Percentiles rank a stretch among this genome's conserved stretches.
Conservation (phyloP, 2,329 filamentous ascomycete species). For the Neonectria coccinea region DNA sequence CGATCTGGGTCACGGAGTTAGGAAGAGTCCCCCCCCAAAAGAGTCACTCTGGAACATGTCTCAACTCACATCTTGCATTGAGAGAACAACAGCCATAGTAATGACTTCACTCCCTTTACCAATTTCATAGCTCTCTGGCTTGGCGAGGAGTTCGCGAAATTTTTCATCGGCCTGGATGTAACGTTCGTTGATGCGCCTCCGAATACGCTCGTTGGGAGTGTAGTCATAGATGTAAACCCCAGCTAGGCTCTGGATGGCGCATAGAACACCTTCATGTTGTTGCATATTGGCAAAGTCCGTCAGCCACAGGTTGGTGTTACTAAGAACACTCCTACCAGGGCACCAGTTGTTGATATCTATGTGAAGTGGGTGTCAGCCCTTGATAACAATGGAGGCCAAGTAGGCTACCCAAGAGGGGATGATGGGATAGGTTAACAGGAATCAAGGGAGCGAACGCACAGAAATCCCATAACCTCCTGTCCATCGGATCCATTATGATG, state of each 20-base stretch:
- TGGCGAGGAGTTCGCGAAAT: conserved; percentile 46
- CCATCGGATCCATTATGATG: conserved; percentile 51
- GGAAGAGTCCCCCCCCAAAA: background rate
- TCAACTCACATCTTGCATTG: conserved; percentile 54
- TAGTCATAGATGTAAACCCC: conserved; percentile 58
- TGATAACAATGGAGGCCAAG: background rate
- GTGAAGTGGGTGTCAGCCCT: conserved; percentile 15
- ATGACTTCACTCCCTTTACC: conserved; percentile 50
- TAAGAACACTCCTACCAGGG: conserved; percentile 54
- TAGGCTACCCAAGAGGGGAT: background rate
- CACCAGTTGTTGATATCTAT: conserved; percentile 56
- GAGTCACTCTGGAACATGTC: background rate
- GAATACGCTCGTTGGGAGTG: conserved; percentile 48
- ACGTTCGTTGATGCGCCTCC: conserved; percentile 49
- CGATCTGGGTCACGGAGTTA: conserved; percentile 44
- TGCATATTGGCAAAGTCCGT: conserved; percentile 56
- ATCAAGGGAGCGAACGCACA: conserved; percentile 46
- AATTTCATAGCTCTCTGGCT: conserved; percentile 35
- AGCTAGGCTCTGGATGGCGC: conserved; percentile 55
- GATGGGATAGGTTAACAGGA: background rate
- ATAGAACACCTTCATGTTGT: conserved; percentile 49
- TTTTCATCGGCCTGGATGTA: conserved; percentile 49
- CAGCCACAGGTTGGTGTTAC: conserved; percentile 55
- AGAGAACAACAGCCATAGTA: conserved; percentile 53
- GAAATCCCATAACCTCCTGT: conserved; percentile 51